Evolutionary conservation across 2,329 filamentous ascomycete genomes (phyloP), one percentile per base, ranked within the genome.

Genomic region (Malbranchea zuffiana): DNA sequence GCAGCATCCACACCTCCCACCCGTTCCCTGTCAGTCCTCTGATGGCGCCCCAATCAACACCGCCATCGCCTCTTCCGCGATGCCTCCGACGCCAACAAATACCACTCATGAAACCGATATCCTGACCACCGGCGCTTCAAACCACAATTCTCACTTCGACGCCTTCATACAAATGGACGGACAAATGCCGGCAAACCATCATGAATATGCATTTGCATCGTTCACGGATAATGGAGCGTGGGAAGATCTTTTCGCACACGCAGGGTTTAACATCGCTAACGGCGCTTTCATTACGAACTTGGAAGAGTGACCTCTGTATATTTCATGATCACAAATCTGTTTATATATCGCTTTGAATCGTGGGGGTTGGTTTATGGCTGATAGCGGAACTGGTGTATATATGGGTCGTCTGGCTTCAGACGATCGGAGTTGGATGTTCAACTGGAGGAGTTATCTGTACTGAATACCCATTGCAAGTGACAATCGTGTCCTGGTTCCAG

Each of bases 211-310:
- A 3, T 41, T 44, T 32, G 42, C 34, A 6, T 37, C 41, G 2
- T 47, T 48, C 26, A 42, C 42, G 8, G 40, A 47, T 27, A 44
- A 43, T 16, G 32, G 29, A 19, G 39, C 41, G 8, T 49, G 47
- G 47, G 44, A 46, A 12, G 35, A 42, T 34, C 30, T 49, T 16
- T 49, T 49, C 39, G 45, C 47, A 2, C 40, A 46, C 35, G 45
- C 45, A 11, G 47, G 47, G n/a, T 48, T 49, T 35, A 49, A 46
- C 24, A 47, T 49, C n/a, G 44, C 24, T 26, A 44, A 35, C 18
- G 47, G 47, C 12, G 41, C 44, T 10, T 49, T 49, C 32, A 23
- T 49, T 28, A 40, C 43, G 6, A 47, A 44, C 15, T 31, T 44
- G n/a, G 40, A 37, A 4, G 42, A 40, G 11, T n/a, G 23, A 7